Evolutionary conservation across 2,329 filamentous ascomycete genomes (phyloP).

Genomic region (Hymenoscyphus infarciens): DNA sequence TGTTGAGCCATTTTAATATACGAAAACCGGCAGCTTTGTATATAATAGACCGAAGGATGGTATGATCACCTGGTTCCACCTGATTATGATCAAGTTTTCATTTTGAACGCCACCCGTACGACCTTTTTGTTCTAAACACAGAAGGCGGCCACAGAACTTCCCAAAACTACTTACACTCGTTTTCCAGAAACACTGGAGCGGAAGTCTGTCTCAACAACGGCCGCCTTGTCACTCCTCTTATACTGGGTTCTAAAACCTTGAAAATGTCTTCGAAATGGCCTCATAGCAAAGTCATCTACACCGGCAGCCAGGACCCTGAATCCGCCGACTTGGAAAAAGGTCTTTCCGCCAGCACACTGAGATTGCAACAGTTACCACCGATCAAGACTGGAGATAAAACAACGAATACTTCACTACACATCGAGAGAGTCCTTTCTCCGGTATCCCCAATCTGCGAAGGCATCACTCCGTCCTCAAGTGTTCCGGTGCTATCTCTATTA

Average conservation of each 20-base stretch:
- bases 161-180: constrained; percentile 3
- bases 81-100: constrained; percentile 13
- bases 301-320: constrained; percentile 19
- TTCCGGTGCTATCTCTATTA: constrained; percentile 30
- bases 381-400: constrained; percentile 21
- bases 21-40: constrained; percentile 19
- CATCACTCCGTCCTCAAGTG: constrained; percentile 33
- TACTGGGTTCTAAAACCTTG: constrained; percentile 8
- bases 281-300: constrained; percentile 15
- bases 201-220: neutral
- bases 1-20: constrained; percentile 21
- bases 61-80: constrained; percentile 8
- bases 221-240: constrained; percentile 8
- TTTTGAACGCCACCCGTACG: constrained; percentile 7
- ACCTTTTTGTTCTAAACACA: constrained; percentile 4
- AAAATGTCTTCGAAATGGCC: constrained; percentile 28
- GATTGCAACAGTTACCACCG: constrained; percentile 27
- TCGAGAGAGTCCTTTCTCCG: constrained; percentile 27
- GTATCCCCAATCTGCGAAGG: constrained; percentile 36
- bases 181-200: neutral
- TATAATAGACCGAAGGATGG: constrained; percentile 13
- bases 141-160: constrained; percentile 1
- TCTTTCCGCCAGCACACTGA: constrained; percentile 31
- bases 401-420: constrained; percentile 21
- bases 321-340: constrained; percentile 38